Base-by-base conservation (phyloP, 1,284 basidiomycete species). In the Microbotryomycetes sp. region DNA sequence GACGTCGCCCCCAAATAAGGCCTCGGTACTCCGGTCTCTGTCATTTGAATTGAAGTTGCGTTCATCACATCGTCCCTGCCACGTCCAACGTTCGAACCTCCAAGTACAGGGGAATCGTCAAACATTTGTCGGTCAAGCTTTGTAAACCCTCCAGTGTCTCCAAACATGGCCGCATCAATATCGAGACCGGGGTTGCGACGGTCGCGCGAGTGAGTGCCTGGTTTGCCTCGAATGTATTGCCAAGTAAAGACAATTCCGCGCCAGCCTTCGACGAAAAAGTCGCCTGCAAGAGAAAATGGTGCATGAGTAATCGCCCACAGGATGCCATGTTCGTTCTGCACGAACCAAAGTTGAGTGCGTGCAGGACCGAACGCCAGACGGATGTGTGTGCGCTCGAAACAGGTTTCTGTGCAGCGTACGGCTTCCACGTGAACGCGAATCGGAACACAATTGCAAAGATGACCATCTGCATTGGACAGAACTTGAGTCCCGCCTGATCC, bases 371-470 rank as follows among this genome's bases (percentile, higher is more conserved):
- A 53, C 52, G 45, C 35, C 57, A 74, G 1, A 71, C 69, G 45
- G 65, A 71, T 27, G 67, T 68, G 1, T 57, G 55, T 21, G 60
- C 54, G 4, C 66, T 60, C 23, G 62, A 62, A 23, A 62, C 49
- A 1, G 68, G 66, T 23, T 70, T 69, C 24, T 67, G 61, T 1
- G 45, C 35, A 1, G 56, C 59, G 57, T 92, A 91, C 64, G 90
- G 88, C 0, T 76, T 80, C 70, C 81, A 79, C 6, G 80, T 80
- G 72, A 90, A 92, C 0, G 90, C 86, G 86, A 87, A 91, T 76
- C 82, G 80, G 85, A 91, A 90, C 56, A 86, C 77, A 1, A 75
- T 63, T 7, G 88, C 80, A 73, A 91, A 90, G 72, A 90, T 78
- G 41, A 91, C 84, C 89, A 91, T 91, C 85, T 85, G 62, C 1